phyloP scores from a whole-genome alignment of 495 filamentous ascomycete species.

The Jackrogersella multiformis region DNA sequence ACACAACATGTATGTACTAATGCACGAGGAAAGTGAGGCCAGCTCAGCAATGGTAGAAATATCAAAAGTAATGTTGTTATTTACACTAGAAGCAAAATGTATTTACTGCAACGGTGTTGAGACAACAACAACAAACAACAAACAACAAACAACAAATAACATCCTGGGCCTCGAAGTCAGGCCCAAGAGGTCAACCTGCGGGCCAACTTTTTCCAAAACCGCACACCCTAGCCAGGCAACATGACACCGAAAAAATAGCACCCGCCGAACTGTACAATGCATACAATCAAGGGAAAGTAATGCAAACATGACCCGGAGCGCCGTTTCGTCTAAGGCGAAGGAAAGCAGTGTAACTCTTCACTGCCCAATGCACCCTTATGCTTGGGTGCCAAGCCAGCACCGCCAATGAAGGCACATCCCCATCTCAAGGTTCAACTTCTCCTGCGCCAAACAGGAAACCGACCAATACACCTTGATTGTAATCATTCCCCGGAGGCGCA shows the following conservation, averaged over 20 bases:
- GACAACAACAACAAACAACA: constrained; percentile 29
- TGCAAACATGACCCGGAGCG: constrained; percentile 39
- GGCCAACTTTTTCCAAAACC: constrained; percentile 38
- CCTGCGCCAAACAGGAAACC: constrained; percentile 36
- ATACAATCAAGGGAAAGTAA: constrained; percentile 36
- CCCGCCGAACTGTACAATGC: constrained; percentile 37
- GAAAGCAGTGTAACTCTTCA: constrained; percentile 42
- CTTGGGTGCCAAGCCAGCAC: constrained; percentile 40
- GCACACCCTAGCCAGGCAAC: constrained; percentile 27
- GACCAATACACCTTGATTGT: constrained; percentile 30
- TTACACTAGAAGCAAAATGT: constrained; percentile 34
- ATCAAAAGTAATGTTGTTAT: constrained; percentile 26
- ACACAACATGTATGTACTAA: constrained; percentile 9
- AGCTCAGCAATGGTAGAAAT: constrained; percentile 25
- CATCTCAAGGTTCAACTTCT: constrained; percentile 33
- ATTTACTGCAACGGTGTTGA: constrained; percentile 36
- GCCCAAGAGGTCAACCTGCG: constrained; percentile 24
- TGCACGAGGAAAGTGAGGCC: constrained; percentile 16
- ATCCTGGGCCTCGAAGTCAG: constrained; percentile 24
- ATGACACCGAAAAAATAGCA: constrained; percentile 31
- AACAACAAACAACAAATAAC: constrained; percentile 29
- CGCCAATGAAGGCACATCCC: constrained; percentile 37
- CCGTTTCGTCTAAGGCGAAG: constrained; percentile 38
- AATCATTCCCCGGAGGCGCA: constrained; percentile 21
- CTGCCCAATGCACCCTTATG: constrained; percentile 39